These are phyloP conservation scores for Aphanomyces astaci DNA, from an alignment of 352 stramenopile species.

Conservation along the genomic window DNA sequence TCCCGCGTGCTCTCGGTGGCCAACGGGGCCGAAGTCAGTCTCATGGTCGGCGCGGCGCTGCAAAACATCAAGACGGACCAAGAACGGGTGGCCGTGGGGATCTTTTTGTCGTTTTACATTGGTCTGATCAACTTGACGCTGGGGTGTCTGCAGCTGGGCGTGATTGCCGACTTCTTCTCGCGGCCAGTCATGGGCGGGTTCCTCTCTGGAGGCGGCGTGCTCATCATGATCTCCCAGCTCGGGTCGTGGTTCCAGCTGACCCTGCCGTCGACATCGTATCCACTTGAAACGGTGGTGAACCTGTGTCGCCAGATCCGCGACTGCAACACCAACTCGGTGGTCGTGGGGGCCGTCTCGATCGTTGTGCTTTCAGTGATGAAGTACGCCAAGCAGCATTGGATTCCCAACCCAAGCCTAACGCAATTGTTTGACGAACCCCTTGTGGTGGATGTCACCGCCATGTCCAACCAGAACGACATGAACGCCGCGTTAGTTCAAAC, in stretches of 20 bases:
- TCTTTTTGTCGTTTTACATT: constrained; percentile 60
- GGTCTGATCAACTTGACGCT: constrained; percentile 68
- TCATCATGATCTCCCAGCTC: constrained; percentile 88
- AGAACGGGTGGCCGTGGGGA: constrained; percentile 43
- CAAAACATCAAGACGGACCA: constrained; percentile 50
- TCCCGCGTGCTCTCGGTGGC: constrained; percentile 76
- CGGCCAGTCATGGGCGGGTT: constrained; percentile 88
- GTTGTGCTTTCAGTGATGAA: constrained; percentile 30
- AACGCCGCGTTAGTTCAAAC: constrained; percentile 36
- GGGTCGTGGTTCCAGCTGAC: constrained; percentile 79
- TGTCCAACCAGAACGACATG: constrained; percentile 34
- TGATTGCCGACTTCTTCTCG: constrained; percentile 85
- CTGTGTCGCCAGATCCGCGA: constrained; percentile 51
- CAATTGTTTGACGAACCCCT: constrained; percentile 27
- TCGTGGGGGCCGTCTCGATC: constrained; percentile 51
- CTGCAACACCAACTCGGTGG: constrained; percentile 61
- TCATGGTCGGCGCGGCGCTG: constrained; percentile 49
- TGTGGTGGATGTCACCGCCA: constrained; percentile 24
- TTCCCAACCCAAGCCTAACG: constrained; percentile 6
- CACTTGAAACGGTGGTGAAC: constrained; percentile 53
- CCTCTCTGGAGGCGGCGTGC: constrained; percentile 78
- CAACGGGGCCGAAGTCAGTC: constrained; percentile 56
- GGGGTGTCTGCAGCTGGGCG: constrained; percentile 69
- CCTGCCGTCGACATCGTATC: constrained; percentile 38
- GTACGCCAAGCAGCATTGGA: constrained; percentile 12